Conservation (phyloP, 495 filamentous ascomycete genomes). For the Penicillium silybi region DNA sequence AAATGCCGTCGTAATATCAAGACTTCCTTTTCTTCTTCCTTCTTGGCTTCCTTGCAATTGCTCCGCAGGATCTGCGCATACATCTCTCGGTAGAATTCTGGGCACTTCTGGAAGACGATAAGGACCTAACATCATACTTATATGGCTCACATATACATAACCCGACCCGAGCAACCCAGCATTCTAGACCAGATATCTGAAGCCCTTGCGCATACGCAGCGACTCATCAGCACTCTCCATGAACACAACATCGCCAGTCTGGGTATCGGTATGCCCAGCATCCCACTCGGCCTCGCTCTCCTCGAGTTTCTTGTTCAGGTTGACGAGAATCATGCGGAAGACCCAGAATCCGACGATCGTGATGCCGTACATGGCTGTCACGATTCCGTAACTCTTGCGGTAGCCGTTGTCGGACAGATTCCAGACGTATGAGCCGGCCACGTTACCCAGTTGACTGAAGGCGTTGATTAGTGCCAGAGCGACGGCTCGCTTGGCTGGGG, state of each 20-base stretch:
- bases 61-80: no score
- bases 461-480: constrained; percentile 81
- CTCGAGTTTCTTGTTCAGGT: constrained; percentile 66
- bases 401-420: constrained; percentile 28
- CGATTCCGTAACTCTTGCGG: constrained; percentile 35
- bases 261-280: constrained; percentile 6
- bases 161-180: constrained; percentile 3
- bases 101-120: no score
- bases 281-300: constrained; percentile 29
- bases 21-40: no score
- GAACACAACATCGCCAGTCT: constrained; percentile 12
- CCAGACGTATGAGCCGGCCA: constrained; percentile 34
- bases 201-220: constrained; percentile 30
- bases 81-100: no score
- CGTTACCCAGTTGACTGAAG: constrained; percentile 47
- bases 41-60: no score
- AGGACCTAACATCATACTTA: no score
- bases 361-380: constrained; percentile 33
- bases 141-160: no score
- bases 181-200: constrained; percentile 29
- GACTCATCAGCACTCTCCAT: constrained; percentile 24
- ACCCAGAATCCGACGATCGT: constrained; percentile 29
- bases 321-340: constrained; percentile 56
- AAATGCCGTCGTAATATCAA: no score
- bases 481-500: constrained; percentile 78